Evolutionary conservation across 495 filamentous ascomycete species (phyloP).

Genomic region (Paragyromitra xinjiangensis): DNA sequence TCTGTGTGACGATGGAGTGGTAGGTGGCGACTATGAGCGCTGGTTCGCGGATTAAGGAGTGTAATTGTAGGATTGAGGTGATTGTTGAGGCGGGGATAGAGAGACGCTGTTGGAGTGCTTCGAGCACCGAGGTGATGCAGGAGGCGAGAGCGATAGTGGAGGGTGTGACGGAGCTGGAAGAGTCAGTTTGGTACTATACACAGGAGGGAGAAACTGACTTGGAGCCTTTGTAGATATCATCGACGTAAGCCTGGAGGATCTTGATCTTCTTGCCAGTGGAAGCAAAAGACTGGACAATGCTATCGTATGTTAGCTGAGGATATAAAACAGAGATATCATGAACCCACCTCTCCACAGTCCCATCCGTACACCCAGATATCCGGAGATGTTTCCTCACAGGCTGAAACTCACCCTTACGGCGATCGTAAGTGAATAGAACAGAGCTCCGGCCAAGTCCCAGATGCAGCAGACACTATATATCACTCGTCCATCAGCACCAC

Average conservation of each 20-base stretch:
- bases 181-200: neutral
- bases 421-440: slow-evolving; percentile 76
- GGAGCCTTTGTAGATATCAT: slow-evolving; percentile 58
- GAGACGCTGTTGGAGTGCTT: slow-evolving; percentile 67
- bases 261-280: slow-evolving; percentile 68
- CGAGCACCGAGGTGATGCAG: slow-evolving; percentile 66
- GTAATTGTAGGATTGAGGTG: slow-evolving; percentile 73
- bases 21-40: slow-evolving; percentile 71
- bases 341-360: slow-evolving; percentile 62
- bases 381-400: slow-evolving; percentile 66
- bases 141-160: slow-evolving; percentile 70
- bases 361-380: slow-evolving; percentile 73
- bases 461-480: slow-evolving; percentile 69
- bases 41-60: slow-evolving; percentile 70
- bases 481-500: slow-evolving; percentile 58
- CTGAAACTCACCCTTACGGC: slow-evolving; percentile 66
- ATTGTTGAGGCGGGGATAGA: slow-evolving; percentile 60
- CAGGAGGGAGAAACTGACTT: slow-evolving; percentile 21
- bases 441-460: slow-evolving; percentile 85
- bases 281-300: slow-evolving; percentile 67
- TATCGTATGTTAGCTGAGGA: slow-evolving; percentile 45
- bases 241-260: slow-evolving; percentile 65
- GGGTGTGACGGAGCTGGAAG: slow-evolving; percentile 59
- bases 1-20: slow-evolving; percentile 66
- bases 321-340: neutral